Evolutionary conservation across 768 basidiomycete genomes (phyloP).

Genomic region (Coprinopsis sp.): DNA sequence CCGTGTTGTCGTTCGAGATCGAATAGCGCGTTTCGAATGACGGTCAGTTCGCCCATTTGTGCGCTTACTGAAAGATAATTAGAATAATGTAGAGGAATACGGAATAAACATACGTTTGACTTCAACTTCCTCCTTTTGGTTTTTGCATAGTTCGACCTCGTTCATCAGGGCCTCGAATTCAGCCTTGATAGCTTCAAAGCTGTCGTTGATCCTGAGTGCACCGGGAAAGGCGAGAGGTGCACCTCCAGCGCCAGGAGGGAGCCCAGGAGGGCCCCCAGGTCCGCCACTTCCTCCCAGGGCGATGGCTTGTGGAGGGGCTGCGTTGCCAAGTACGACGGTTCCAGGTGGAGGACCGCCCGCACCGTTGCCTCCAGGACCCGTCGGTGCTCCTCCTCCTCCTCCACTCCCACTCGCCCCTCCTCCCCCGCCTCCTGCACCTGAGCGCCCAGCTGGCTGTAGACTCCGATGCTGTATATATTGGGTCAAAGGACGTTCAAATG

Average conservation of each 20-base stretch:
- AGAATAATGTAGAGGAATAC: background rate
- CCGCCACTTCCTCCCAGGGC: background rate
- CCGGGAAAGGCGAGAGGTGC: background rate
- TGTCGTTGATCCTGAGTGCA: constrained; percentile 10
- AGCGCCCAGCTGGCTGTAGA: constrained; percentile 8
- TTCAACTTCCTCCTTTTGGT: constrained; percentile 88
- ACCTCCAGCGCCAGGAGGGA: background rate
- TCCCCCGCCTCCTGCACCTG: background rate
- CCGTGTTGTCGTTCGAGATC: constrained; percentile 87
- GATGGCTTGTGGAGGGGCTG: background rate
- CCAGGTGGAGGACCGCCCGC: background rate
- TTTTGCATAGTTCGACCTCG: constrained; percentile 41
- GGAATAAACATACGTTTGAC: constrained; percentile 58
- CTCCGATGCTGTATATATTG: constrained; percentile 4
- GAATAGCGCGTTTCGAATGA: constrained; percentile 84
- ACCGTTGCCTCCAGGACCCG: no score
- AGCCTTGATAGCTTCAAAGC: constrained; percentile 12
- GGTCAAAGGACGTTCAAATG: background rate
- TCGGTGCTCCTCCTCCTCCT: background rate
- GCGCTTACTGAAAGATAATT: constrained; percentile 42
- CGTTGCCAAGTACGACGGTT: background rate
- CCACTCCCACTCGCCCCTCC: no score
- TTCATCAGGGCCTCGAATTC: constrained; percentile 12
- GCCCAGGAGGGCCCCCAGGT: background rate
- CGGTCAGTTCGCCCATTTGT: constrained; percentile 87